Conservation (phyloP, 768 basidiomycete species). For the Pilatotrama ljubarskyi region DNA sequence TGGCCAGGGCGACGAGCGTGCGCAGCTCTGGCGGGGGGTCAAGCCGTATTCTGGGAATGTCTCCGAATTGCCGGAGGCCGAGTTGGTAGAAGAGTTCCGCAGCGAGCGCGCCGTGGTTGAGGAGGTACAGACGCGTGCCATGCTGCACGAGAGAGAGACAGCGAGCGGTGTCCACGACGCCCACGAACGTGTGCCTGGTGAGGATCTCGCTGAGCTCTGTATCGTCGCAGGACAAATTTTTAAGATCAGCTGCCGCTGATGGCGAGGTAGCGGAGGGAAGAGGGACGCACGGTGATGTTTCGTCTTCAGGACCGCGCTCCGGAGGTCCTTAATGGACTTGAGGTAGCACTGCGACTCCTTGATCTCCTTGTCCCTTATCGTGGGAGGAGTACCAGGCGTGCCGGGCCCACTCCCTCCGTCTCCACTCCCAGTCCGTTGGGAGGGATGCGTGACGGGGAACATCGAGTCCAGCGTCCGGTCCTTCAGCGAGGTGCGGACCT, state of each 20-base stretch:
- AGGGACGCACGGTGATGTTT: slow-evolving; percentile 68
- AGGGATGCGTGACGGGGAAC: slow-evolving; percentile 62
- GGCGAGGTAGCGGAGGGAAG: background rate
- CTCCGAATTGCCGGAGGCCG: slow-evolving; percentile 87
- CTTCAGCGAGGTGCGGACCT: slow-evolving; percentile 85
- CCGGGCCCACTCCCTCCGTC: slow-evolving; percentile 43
- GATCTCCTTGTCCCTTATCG: slow-evolving; percentile 48
- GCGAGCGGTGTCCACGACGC: slow-evolving; percentile 75
- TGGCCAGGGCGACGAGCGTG: slow-evolving; percentile 74
- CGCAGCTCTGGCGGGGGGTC: slow-evolving; percentile 79
- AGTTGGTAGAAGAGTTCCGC: slow-evolving; percentile 97
- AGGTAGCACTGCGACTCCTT: slow-evolving; percentile 76
- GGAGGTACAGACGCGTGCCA: slow-evolving; percentile 83
- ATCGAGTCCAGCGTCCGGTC: slow-evolving; percentile 95
- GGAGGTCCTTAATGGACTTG: slow-evolving; percentile 69
- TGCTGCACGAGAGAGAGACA: slow-evolving; percentile 85
- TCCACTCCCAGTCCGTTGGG: slow-evolving; percentile 14
- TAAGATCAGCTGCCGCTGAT: too few relatives aligned
- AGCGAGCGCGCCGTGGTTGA: slow-evolving; percentile 81
- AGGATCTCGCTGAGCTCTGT: slow-evolving; percentile 83
- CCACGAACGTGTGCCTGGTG: slow-evolving; percentile 87
- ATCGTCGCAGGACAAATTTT: background rate
- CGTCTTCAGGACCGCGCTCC: slow-evolving; percentile 56
- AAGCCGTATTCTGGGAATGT: slow-evolving; percentile 71
- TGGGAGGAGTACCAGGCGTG: slow-evolving; percentile 19